Percentiles rank a stretch among this genome's conserved stretches.
phyloP scores from a whole-genome alignment of 495 filamentous ascomycete genomes.

The Podospora tetraspora region DNA sequence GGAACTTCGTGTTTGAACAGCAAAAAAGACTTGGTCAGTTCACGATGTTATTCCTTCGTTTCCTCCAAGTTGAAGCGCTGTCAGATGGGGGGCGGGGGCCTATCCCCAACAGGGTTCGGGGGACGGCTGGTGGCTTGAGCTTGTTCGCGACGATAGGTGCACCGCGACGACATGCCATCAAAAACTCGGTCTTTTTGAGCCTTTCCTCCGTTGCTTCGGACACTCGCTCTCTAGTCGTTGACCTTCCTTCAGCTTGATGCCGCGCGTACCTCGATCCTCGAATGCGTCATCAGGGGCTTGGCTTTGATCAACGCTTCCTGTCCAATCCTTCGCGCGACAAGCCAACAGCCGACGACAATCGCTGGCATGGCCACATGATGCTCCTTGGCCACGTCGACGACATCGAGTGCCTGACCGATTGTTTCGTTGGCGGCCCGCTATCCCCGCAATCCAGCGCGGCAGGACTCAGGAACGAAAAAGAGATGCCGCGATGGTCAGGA shows the following conservation, averaged over 20 bases:
- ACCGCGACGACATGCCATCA: background rate
- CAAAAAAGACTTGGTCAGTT: too few relatives aligned
- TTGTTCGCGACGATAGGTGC: background rate
- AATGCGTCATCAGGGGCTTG: background rate
- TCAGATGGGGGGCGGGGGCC: background rate
- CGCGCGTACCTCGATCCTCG: background rate
- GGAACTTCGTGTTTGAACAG: too few relatives aligned
- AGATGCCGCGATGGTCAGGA: background rate
- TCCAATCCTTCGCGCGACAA: background rate
- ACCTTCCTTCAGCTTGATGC: background rate
- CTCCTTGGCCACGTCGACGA: background rate
- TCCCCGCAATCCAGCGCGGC: background rate
- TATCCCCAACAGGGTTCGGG: background rate
- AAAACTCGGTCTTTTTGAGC: background rate
- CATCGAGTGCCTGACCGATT: background rate
- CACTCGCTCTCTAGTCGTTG: background rate
- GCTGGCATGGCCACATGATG: background rate
- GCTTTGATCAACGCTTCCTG: background rate
- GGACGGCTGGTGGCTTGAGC: background rate
- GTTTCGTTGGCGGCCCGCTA: background rate
- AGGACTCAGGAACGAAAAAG: background rate
- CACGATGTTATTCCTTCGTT: background rate
- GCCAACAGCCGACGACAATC: background rate
- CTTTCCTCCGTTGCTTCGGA: background rate
- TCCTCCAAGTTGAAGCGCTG: background rate